Conservation (phyloP, 2,329 filamentous ascomycete species). For the Cladophialophora immunda region DNA sequence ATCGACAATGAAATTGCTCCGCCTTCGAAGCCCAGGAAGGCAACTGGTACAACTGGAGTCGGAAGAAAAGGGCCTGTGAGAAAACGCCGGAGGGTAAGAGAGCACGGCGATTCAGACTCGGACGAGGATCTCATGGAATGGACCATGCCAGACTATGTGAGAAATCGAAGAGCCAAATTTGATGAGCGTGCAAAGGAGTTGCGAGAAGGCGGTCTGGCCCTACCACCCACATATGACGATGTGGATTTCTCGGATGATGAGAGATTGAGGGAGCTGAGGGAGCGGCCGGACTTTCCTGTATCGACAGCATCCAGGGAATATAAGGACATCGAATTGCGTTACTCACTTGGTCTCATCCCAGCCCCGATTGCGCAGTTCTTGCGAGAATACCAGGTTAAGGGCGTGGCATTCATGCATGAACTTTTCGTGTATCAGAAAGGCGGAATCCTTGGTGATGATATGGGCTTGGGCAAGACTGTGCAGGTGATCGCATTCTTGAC, state of each 20-base stretch:
- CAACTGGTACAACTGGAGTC: conserved; percentile 41
- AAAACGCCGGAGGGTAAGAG: conserved; percentile 47
- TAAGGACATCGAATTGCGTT: conserved; percentile 76
- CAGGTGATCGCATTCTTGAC: conserved; percentile 94
- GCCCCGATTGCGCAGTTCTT: conserved; percentile 90
- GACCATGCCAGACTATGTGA: conserved; percentile 76
- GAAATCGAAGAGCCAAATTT: conserved; percentile 72
- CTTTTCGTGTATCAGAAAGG: conserved; percentile 91
- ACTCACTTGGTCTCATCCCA: conserved; percentile 83
- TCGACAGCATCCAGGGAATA: conserved; percentile 73
- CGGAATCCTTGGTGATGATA: conserved; percentile 92
- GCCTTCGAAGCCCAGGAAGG: conserved; percentile 51
- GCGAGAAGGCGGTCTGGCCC: conserved; percentile 72
- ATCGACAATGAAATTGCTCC: conserved; percentile 54
- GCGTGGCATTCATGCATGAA: conserved; percentile 84
- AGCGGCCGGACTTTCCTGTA: conserved; percentile 74
- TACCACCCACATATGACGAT: conserved; percentile 80
- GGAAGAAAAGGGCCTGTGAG: conserved; percentile 39
- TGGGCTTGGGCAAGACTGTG: conserved; percentile 96
- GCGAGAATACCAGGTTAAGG: conserved; percentile 88
- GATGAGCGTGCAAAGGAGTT: conserved; percentile 68
- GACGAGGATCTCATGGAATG: conserved; percentile 65
- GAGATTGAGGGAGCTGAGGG: conserved; percentile 66
- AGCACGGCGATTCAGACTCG: conserved; percentile 58
- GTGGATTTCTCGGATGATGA: conserved; percentile 80